Conservation (phyloP, 331 rosid genomes). For the Malus hybrid region DNA sequence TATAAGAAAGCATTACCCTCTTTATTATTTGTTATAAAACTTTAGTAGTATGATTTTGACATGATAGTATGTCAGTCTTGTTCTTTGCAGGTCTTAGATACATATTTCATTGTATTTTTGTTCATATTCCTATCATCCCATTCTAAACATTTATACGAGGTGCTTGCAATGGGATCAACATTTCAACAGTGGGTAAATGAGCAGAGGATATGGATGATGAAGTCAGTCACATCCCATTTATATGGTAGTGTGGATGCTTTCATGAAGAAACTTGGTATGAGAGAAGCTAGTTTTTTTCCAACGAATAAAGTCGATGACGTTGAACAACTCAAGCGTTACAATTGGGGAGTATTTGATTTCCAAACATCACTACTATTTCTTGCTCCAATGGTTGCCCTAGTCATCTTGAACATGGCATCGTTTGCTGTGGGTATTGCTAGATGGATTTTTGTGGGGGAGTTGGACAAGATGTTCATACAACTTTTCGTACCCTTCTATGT, state of each 20-base stretch:
- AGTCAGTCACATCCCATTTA: constrained; percentile 36
- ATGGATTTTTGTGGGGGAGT: constrained; percentile 8
- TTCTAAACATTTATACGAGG: neutral
- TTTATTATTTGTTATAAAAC: no score
- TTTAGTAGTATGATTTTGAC: no score
- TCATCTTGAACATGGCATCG: constrained; percentile 10
- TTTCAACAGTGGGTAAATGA: constrained; percentile 16
- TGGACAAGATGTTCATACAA: constrained; percentile 18
- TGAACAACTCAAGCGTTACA: constrained; percentile 11
- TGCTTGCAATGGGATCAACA: neutral
- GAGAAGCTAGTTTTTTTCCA: constrained; percentile 36
- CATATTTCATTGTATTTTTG: neutral
- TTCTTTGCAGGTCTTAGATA: neutral
- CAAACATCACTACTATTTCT: constrained; percentile 19
- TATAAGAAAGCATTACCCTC: no score
- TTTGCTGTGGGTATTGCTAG: constrained; percentile 11
- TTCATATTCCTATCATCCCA: neutral
- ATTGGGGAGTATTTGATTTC: constrained; percentile 18
- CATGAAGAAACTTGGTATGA: constrained; percentile 48
- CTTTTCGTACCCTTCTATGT: constrained; percentile 13
- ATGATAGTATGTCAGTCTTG: no score
- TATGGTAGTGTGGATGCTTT: constrained; percentile 53
- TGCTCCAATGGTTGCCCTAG: constrained; percentile 11
- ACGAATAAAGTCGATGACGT: constrained; percentile 22
- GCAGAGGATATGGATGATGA: constrained; percentile 75